A percentile compares a stretch with the other conserved stretches of the same genome.
These are phyloP conservation scores for Suhomyces guaymorum DNA, from an alignment of 1,139 yeast species.

Conservation along the genomic window DNA sequence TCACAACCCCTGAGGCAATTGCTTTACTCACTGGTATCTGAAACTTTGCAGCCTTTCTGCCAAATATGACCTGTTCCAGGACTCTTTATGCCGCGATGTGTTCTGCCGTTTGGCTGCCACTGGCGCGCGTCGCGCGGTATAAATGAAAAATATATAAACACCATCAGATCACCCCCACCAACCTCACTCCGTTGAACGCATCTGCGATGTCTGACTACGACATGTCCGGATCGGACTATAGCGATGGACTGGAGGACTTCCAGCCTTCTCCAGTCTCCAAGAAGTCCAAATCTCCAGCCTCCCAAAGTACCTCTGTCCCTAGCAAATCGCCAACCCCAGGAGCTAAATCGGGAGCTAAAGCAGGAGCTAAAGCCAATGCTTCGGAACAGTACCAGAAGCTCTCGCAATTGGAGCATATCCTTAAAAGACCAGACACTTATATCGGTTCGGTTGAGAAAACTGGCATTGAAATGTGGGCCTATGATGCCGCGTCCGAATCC, in stretches of 20 bases:
- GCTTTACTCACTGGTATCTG: too few relatives aligned
- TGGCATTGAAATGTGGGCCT: slow-evolving; percentile 83
- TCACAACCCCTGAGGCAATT: too few relatives aligned
- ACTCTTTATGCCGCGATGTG: not conserved
- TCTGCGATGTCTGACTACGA: slow-evolving; percentile 10
- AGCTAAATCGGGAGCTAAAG: too few relatives aligned
- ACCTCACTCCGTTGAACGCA: not conserved
- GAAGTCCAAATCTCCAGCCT: slow-evolving; percentile 1
- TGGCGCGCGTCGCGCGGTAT: too few relatives aligned
- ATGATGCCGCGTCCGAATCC: slow-evolving; percentile 64
- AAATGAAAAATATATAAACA: too few relatives aligned
- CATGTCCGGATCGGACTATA: slow-evolving; percentile 4
- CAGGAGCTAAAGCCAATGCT: slow-evolving; percentile 31
- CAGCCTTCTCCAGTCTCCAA: slow-evolving; percentile 2
- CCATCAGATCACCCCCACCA: not conserved
- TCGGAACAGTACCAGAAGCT: slow-evolving; percentile 91
- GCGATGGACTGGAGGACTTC: slow-evolving; percentile 7
- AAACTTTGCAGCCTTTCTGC: too few relatives aligned
- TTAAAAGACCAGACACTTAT: slow-evolving; percentile 97
- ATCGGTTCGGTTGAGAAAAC: slow-evolving; percentile 91
- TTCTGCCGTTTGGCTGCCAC: not conserved
- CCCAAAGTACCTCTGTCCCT: slow-evolving; percentile 2
- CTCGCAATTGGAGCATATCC: slow-evolving; percentile 92
- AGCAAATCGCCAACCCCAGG: slow-evolving; percentile 5
- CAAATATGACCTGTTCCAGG: not conserved